These are phyloP conservation scores for Mycocentrospora acerina DNA, from an alignment of 2,329 filamentous ascomycete species.

Conservation along the genomic window DNA sequence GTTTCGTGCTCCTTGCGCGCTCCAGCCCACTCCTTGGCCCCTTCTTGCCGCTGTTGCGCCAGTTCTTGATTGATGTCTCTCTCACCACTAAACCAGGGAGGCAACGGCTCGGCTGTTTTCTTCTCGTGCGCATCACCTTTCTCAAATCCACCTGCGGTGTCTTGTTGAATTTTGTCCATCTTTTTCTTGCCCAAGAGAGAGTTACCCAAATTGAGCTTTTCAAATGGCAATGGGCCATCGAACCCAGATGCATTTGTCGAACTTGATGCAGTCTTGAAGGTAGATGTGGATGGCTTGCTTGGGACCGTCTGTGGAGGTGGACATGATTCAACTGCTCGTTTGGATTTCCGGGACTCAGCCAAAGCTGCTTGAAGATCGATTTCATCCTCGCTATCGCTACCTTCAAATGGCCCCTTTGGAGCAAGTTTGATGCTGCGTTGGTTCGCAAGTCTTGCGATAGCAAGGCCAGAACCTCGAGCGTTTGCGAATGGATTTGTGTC, in stretches of 20 bases:
- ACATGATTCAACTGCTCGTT: constrained; percentile 26
- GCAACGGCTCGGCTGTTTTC: constrained; percentile 60
- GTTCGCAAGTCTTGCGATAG: constrained; percentile 74
- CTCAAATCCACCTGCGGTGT: constrained; percentile 67
- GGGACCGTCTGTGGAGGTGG: constrained; percentile 38
- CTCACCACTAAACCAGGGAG: constrained; percentile 70
- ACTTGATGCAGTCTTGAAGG: constrained; percentile 36
- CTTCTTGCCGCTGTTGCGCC: constrained; percentile 44
- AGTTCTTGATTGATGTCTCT: constrained; percentile 60
- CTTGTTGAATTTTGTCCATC: constrained; percentile 54
- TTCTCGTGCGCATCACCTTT: constrained; percentile 46
- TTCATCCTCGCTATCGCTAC: constrained; percentile 64
- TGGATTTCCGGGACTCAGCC: constrained; percentile 65
- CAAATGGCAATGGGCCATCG: constrained; percentile 84
- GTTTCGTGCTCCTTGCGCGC: constrained; percentile 55
- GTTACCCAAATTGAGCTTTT: constrained; percentile 71
- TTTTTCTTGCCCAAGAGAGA: constrained; percentile 57
- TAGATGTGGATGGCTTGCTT: constrained; percentile 5
- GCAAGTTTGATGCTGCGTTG: constrained; percentile 63
- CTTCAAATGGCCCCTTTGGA: constrained; percentile 37
- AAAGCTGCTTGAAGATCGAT: constrained; percentile 77
- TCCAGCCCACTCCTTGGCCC: constrained; percentile 56
- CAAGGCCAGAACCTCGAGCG: constrained; percentile 51
- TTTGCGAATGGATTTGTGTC: constrained; percentile 45
- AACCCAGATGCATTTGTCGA: constrained; percentile 63